A percentile compares a stretch with the other conserved stretches of the same genome.
Conservation (phyloP, 2,329 filamentous ascomycete species). For the Thermomyces lanuginosus region DNA sequence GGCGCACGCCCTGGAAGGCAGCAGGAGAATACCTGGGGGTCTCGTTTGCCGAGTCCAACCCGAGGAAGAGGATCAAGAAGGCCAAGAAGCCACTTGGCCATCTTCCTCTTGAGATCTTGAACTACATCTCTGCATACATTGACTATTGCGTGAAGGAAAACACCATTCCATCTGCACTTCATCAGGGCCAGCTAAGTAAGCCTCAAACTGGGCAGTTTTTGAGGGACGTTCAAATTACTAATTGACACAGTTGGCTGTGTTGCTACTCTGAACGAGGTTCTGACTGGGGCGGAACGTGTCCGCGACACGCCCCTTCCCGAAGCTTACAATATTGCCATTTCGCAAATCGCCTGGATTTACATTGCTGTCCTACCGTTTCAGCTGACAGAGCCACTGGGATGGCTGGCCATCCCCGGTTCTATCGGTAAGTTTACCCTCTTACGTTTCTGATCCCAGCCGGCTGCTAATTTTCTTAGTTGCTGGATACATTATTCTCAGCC, state of each 20-base stretch:
- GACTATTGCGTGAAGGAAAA: constrained; percentile 39
- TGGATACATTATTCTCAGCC: constrained; percentile 68
- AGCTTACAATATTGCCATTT: constrained; percentile 70
- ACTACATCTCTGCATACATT: constrained; percentile 51
- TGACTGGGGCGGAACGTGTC: constrained; percentile 59
- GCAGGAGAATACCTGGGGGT: constrained; percentile 59
- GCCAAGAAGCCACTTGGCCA: constrained; percentile 60
- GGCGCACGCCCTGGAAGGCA: constrained; percentile 41
- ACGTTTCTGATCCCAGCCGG: background rate
- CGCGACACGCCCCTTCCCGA: constrained; percentile 68
- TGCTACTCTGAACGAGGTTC: constrained; percentile 51
- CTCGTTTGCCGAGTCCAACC: constrained; percentile 61
- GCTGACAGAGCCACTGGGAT: constrained; percentile 45
- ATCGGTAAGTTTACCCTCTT: constrained; percentile 27
- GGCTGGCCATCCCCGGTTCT: constrained; percentile 64
- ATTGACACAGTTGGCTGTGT: constrained; percentile 38
- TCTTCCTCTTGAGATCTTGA: constrained; percentile 66
- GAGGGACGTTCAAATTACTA: constrained; percentile 2
- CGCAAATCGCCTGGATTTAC: constrained; percentile 76
- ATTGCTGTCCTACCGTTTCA: constrained; percentile 70
- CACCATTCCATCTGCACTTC: constrained; percentile 19
- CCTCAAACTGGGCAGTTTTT: constrained; percentile 1
- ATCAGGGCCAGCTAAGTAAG: constrained; percentile 24
- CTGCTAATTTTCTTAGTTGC: constrained; percentile 25
- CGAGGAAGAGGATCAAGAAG: constrained; percentile 59